Evolutionary conservation across 257 asterid genomes (phyloP).

Genomic region (Apocynum venetum): DNA sequence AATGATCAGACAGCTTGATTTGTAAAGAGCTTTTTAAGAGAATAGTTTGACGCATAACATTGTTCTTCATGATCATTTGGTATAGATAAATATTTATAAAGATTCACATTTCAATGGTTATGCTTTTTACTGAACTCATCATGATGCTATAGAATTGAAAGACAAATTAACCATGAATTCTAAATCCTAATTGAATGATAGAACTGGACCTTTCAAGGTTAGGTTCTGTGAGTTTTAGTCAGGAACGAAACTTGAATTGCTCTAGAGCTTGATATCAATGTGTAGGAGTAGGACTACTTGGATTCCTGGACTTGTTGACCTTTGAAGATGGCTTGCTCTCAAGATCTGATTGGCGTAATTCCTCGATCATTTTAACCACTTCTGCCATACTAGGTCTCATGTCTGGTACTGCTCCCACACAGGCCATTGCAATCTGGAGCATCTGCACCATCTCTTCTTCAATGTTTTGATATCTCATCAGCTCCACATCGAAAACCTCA

Average conservation of each 20-base stretch:
- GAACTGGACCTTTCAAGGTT: not conserved
- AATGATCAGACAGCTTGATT: not conserved
- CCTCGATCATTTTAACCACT: constrained; percentile 54
- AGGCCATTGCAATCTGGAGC: constrained; percentile 77
- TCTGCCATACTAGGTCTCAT: constrained; percentile 58
- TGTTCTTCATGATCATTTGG: not conserved
- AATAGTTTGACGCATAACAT: not conserved
- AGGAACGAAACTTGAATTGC: not conserved
- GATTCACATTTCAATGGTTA: not conserved
- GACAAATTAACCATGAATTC: not conserved
- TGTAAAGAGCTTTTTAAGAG: not conserved
- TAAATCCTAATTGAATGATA: not conserved
- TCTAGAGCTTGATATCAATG: not conserved
- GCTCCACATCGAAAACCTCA: constrained; percentile 59
- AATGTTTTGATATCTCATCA: constrained; percentile 37
- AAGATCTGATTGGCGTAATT: constrained; percentile 35
- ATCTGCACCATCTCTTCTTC: constrained; percentile 73
- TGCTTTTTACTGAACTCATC: not conserved
- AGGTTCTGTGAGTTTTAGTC: not conserved
- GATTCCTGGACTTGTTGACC: constrained; percentile 37
- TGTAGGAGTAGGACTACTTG: constrained; percentile 24
- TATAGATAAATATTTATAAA: not conserved
- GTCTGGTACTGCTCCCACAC: constrained; percentile 49
- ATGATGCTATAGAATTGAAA: not conserved
- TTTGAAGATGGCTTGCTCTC: constrained; percentile 39